Evolutionary conservation across 1,139 yeast species (phyloP), one percentile per base, ranked within the genome.

Genomic region (Zhuliangozyma blackwelliae): DNA sequence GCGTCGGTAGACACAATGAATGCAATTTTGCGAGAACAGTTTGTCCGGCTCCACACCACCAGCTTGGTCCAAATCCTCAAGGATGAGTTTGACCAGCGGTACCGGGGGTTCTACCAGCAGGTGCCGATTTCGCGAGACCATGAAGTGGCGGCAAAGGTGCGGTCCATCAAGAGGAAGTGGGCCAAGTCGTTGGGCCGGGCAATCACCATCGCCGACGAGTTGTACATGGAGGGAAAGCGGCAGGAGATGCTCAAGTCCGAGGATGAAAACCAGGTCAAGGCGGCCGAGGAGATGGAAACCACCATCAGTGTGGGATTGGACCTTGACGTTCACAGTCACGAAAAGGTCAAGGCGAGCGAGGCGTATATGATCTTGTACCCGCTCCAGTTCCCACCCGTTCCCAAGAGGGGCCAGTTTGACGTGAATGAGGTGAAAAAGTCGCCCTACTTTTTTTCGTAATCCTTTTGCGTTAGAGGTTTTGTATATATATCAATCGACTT

Each of bases 321-420:
- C 11, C 52, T 55, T 39, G 66, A 61, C 40, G 51, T 57, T 46
- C 57, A 58, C 37, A 50, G 54, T 28, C 54, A 63, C 19, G 12
- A 25, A 3, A 12, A 25, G 25, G 23, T 34, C 8, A 37, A 25
- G 3, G 28, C 31, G n/a, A 5, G 28, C 7, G 28, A 57, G 34
- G 52, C 61, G 1, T 49, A 55, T 40, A 68, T 61, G 44, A 54
- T 69, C 5, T 57, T 71, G 41, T 79, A 78, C 8, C 96, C 95
- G 13, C 66, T 90, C 46, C 63, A 59, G 35, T 72, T 90, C 49
- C 95, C 96, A 0, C 72, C 69, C 0, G 77, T 89, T 30, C 97
- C 97, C 10, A 65, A 73, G 36, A 84, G 77, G 59, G 98, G 97
- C 32, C 81, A 79, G 25, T 87, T 90, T 53, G 95, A 90, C 54